phyloP scores from a whole-genome alignment of 192 early-diverging fungal genomes.

The Thoreauomyces humboldtii region DNA sequence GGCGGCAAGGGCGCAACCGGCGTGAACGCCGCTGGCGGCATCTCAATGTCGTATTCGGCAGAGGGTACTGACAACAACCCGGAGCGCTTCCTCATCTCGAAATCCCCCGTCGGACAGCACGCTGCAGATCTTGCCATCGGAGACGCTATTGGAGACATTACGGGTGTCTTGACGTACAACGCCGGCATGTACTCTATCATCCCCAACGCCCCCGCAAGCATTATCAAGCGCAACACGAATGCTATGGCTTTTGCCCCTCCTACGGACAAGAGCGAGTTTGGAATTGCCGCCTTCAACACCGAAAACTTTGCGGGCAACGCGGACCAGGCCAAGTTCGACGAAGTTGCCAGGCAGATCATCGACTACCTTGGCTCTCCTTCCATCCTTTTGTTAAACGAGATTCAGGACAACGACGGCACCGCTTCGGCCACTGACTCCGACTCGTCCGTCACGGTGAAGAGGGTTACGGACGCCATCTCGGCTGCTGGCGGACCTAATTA shows the following conservation, averaged over 20 bases:
- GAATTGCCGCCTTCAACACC: conserved; percentile 18
- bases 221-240: conserved; percentile 18
- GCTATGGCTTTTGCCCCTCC: conserved; percentile 2
- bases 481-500: conserved; percentile 16
- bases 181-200: conserved; percentile 11
- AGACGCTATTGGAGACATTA: conserved; percentile 16
- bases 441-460: conserved; percentile 7
- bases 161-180: conserved; percentile 22
- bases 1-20: conserved; percentile 9
- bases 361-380: conserved; percentile 17
- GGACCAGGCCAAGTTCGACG: neutral
- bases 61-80: conserved; percentile 28
- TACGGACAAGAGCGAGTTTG: conserved; percentile 3
- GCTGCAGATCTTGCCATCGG: conserved; percentile 9
- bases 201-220: neutral
- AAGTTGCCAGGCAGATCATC: conserved; percentile 13
- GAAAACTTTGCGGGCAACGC: conserved; percentile 12
- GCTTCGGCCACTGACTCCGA: neutral
- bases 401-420: conserved; percentile 15
- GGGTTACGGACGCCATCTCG: neutral
- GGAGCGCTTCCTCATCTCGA: conserved; percentile 11
- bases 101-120: neutral
- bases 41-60: conserved; percentile 9
- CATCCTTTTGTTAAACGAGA: conserved; percentile 20
- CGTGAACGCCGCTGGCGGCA: conserved; percentile 16